Evolutionary conservation across 1,139 yeast species (phyloP).

Genomic region (Magnusiomyces suaveolens): DNA sequence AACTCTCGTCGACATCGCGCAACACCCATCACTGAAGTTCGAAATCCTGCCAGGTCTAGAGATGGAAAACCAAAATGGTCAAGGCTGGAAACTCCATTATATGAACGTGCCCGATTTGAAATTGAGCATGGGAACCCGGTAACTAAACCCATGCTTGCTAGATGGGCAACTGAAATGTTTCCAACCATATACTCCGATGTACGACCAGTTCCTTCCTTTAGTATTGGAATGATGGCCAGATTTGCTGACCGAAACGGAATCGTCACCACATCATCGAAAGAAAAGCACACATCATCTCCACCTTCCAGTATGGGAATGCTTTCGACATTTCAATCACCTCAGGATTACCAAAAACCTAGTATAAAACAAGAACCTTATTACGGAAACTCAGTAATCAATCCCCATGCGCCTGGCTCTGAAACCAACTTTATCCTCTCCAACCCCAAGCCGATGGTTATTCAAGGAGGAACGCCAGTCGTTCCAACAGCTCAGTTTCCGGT

Average conservation of each 20-base stretch:
- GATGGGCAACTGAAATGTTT: constrained; percentile 3
- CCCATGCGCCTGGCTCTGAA: background rate
- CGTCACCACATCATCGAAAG: background rate
- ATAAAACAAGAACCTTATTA: background rate
- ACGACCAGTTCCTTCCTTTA: background rate
- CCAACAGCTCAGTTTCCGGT: background rate
- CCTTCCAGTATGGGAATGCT: background rate
- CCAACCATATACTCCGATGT: background rate
- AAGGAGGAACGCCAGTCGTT: background rate
- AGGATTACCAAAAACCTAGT: background rate
- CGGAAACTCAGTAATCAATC: background rate
- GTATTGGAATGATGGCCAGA: constrained; percentile 2
- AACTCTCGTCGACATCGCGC: constrained; percentile 1
- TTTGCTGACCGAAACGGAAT: constrained; percentile 1
- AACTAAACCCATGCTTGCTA: constrained; percentile 3
- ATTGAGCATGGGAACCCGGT: background rate
- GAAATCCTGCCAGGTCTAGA: constrained; percentile 1
- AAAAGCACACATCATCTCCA: background rate
- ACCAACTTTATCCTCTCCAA: background rate
- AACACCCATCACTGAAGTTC: background rate
- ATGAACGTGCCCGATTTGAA: background rate
- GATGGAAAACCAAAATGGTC: constrained; percentile 4
- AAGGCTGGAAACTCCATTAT: background rate
- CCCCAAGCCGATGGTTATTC: background rate
- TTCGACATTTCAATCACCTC: background rate